A percentile compares a stretch with the other conserved stretches of the same genome.
These are phyloP conservation scores for Zea luxurians DNA, from an alignment of 176 grass and related monocot species.

Conservation along the genomic window DNA sequence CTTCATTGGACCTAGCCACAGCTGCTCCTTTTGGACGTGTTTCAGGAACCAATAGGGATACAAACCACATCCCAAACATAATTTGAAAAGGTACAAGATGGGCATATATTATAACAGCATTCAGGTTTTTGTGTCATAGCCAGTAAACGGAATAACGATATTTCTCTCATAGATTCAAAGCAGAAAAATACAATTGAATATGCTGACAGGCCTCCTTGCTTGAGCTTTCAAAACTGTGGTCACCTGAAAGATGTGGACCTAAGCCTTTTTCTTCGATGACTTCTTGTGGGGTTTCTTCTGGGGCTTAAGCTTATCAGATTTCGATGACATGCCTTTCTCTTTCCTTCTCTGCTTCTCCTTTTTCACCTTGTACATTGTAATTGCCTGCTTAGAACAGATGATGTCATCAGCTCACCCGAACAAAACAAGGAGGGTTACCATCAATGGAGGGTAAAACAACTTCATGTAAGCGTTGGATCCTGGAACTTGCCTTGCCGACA, in stretches of 20 bases:
- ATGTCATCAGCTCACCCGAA: constrained; percentile 1
- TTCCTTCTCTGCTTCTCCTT: constrained; percentile 68
- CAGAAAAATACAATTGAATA: constrained; percentile 16
- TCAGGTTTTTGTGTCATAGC: no score
- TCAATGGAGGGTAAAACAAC: not conserved
- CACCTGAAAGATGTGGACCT: constrained; percentile 12
- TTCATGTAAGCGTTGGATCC: not conserved
- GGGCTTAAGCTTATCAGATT: constrained; percentile 48
- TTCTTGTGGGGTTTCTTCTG: constrained; percentile 68
- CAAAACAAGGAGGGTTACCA: constrained; percentile 1
- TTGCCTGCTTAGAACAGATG: constrained; percentile 48
- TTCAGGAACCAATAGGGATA: not conserved
- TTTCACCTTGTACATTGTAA: constrained; percentile 72
- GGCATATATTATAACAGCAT: no score
- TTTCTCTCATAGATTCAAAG: constrained; percentile 33
- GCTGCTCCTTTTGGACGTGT: not conserved
- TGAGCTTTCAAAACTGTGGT: constrained; percentile 17
- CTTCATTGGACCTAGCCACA: no score
- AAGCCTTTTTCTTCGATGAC: constrained; percentile 57
- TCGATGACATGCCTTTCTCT: constrained; percentile 30
- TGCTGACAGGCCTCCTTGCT: not conserved
- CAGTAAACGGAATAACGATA: not conserved
- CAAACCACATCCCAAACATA: not conserved
- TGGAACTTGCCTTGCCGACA: constrained; percentile 65
- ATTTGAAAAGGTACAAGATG: not conserved